These are phyloP conservation scores for Blastobotrys serpentis DNA, from an alignment of 1,139 yeast genomes.

Conservation along the genomic window DNA sequence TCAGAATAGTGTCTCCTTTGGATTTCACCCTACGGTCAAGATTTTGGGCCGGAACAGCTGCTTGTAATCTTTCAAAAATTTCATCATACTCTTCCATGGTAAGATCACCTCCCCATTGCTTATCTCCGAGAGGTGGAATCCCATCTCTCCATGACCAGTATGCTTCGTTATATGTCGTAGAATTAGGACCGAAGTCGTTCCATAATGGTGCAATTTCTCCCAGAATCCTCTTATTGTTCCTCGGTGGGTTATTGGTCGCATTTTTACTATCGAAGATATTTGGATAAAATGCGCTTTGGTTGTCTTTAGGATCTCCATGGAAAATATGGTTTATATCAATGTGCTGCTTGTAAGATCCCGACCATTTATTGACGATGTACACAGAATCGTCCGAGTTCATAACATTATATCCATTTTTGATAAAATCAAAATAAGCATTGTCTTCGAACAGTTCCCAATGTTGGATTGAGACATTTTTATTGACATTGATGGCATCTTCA, in stretches of 20 bases:
- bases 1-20: constrained; percentile 5
- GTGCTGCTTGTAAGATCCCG: not conserved
- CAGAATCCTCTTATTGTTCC: not conserved
- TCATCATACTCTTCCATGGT: constrained; percentile 5
- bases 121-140: constrained; percentile 10
- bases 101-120: constrained; percentile 13
- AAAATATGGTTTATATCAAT: constrained; percentile 3
- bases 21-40: constrained; percentile 9
- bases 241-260: constrained; percentile 7
- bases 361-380: constrained; percentile 9
- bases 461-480: constrained; percentile 11
- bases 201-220: constrained; percentile 10
- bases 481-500: constrained; percentile 5
- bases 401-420: constrained; percentile 10
- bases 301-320: constrained; percentile 8
- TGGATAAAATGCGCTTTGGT: constrained; percentile 9
- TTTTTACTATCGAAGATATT: constrained; percentile 6
- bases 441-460: constrained; percentile 11
- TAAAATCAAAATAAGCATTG: constrained; percentile 8
- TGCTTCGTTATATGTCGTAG: constrained; percentile 10
- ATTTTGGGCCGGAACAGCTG: constrained; percentile 10
- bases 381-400: constrained; percentile 10
- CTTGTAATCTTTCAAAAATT: constrained; percentile 3
- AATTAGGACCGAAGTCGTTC: constrained; percentile 9
- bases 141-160: constrained; percentile 9